Conservation (phyloP, 2,329 filamentous ascomycete genomes). For the Ceratocystis lukuohia region DNA sequence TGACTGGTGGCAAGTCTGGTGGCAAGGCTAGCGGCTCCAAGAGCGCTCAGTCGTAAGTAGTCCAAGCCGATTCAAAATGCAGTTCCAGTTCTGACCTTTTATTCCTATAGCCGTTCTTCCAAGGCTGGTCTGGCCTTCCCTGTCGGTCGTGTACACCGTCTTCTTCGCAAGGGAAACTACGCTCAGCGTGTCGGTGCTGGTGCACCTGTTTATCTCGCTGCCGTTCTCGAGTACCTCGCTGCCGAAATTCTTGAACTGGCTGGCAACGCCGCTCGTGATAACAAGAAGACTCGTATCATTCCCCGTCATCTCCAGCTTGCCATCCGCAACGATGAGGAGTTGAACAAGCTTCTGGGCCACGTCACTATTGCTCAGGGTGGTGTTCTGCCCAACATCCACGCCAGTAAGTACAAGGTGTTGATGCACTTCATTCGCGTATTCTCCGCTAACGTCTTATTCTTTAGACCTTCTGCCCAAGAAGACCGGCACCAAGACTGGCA, state of each 20-base stretch:
- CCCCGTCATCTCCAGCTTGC: constrained; percentile 97
- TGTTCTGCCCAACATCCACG: constrained; percentile 94
- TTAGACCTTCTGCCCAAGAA: constrained; percentile 97
- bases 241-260: constrained; percentile 98
- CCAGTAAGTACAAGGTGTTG: constrained; percentile 53
- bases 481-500: constrained; percentile 81
- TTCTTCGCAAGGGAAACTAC: constrained; percentile 98
- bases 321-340: constrained; percentile 97
- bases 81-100: neutral
- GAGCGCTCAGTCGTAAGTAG: constrained; percentile 94
- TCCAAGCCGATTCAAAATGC: neutral
- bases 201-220: constrained; percentile 92
- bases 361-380: constrained; percentile 95
- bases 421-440: neutral
- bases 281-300: constrained; percentile 99
- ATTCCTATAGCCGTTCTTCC: constrained; percentile 66
- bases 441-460: constrained; percentile 29
- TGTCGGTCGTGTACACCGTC: constrained; percentile 97
- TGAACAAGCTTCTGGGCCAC: constrained; percentile 96
- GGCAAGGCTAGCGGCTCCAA: constrained; percentile 99
- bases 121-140: constrained; percentile 99
- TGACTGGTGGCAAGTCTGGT: constrained; percentile 99
- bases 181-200: constrained; percentile 98
- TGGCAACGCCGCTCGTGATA: constrained; percentile 96
- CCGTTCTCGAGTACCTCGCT: constrained; percentile 95